Evolutionary conservation across 331 rosid species (phyloP).

Genomic region (Phaseolus coccineus): DNA sequence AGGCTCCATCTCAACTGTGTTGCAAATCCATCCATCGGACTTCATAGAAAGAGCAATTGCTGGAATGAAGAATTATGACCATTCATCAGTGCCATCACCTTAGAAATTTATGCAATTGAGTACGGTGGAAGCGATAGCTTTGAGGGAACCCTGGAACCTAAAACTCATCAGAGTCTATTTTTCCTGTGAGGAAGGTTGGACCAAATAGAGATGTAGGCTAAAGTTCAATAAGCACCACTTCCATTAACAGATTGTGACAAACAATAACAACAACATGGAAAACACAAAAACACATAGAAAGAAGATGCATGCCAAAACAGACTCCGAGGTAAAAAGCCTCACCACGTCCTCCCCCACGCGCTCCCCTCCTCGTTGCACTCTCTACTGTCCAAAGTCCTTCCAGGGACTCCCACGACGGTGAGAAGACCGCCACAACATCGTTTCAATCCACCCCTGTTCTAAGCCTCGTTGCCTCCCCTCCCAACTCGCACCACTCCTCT

Average conservation of each 20-base stretch:
- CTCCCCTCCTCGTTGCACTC: conserved; percentile 90
- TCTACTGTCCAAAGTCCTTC: conserved; percentile 97
- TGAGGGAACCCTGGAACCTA: conserved; percentile 65
- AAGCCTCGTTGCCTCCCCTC: conserved; percentile 69
- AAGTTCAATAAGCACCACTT: conserved; percentile 74
- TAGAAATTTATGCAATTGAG: conserved; percentile 55
- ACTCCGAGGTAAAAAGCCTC: conserved; percentile 89
- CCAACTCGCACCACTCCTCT: conserved; percentile 83
- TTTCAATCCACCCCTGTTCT: conserved; percentile 79
- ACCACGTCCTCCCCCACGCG: conserved; percentile 80
- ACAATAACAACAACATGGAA: no score
- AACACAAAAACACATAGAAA: background rate
- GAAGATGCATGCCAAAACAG: conserved; percentile 90
- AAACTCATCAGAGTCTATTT: conserved; percentile 52
- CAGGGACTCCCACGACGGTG: conserved; percentile 94
- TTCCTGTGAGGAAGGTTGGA: conserved; percentile 51
- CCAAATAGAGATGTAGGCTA: conserved; percentile 55
- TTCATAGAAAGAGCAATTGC: conserved; percentile 52
- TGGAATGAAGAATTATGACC: conserved; percentile 61
- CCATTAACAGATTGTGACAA: no score
- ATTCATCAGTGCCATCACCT: conserved; percentile 64
- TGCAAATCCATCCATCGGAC: conserved; percentile 70
- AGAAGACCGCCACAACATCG: conserved; percentile 87
- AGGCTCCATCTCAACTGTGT: conserved; percentile 64
- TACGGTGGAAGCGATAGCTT: conserved; percentile 50